Base-by-base conservation (phyloP, 2,329 filamentous ascomycete species). In the Fusarium sp. region DNA sequence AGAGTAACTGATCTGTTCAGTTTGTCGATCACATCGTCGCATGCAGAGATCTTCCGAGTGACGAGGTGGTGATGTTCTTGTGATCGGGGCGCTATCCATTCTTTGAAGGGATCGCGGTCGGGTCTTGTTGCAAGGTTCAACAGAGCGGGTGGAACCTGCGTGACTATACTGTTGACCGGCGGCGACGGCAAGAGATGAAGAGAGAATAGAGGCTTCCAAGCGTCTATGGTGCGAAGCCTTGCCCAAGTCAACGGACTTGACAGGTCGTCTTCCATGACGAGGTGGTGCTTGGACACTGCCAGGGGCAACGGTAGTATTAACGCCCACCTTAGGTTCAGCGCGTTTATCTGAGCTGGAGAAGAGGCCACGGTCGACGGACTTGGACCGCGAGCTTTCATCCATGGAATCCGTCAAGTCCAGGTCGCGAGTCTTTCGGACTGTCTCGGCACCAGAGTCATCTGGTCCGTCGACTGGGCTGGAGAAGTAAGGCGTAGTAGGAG, bases 291-390 rank as follows among this genome's bases (percentile, higher is more conserved):
- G 90, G 74, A 86, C 86, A 80, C 79, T 90, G 65, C 92, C 93
- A 7, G 91, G 87, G 3, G 88, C 92, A 28, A 88, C 83, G 3
- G 90, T 86, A 8, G 87, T 89, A 79, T 88, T 93, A 33, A 94
- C 77, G 8, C 89, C 89, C 6, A 94, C 86, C 72, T 89, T 90
- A 3, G 93, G 86, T 45, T 87, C 87, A 6, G 88, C 88, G 68
- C 92, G 91, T 73, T 92, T 90, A 78, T 94, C 91, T 15, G 86
- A 83, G 59, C 85, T 90, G 28, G 85, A 84, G 59, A 92, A 91
- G 6, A 89, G 74, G 73, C 87, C 86, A 47, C 90, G 86, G 67
- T 94, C 92, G 12, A 90, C 89, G 0, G 92, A 94, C 38, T 86
- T 87, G 10, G 90, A 88, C 41, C 91, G 86, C 5, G 86, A 84